phyloP scores from a whole-genome alignment of 148 eudicot genomes.

The Diospyros kaki region DNA sequence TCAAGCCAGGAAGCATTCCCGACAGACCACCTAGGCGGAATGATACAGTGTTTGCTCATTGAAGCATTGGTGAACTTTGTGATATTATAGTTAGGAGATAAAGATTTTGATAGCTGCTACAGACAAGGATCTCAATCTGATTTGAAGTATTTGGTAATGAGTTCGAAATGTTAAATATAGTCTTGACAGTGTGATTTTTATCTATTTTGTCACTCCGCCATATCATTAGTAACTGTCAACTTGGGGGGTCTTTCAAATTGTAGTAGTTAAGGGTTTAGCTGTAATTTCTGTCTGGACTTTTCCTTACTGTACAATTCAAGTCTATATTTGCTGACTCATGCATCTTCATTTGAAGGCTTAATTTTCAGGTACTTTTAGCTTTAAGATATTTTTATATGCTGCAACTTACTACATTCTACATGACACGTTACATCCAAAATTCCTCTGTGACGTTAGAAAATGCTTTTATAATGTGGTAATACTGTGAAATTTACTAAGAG shows the following conservation, averaged over 20 bases:
- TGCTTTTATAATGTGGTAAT: too few species aligned
- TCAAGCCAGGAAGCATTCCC: constrained; percentile 35
- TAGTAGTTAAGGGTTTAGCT: background rate
- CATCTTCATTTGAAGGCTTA: background rate
- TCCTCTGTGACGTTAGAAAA: too few species aligned
- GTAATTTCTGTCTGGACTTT: background rate
- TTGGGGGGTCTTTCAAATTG: background rate
- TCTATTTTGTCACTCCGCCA: background rate
- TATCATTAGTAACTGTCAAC: background rate
- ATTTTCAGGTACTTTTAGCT: background rate
- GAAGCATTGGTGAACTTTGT: background rate
- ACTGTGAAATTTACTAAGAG: too few species aligned
- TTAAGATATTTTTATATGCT: background rate
- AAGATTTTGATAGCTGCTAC: background rate
- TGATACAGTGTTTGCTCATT: constrained; percentile 21
- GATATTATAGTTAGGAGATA: background rate
- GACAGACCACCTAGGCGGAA: constrained; percentile 37
- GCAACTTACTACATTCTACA: background rate
- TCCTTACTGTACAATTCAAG: background rate
- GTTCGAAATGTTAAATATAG: background rate
- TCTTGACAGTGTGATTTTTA: background rate
- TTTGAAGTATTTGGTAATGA: background rate
- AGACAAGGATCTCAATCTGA: constrained; percentile 1
- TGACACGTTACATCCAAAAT: too few species aligned
- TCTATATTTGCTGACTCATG: background rate